phyloP scores from a whole-genome alignment of 2,329 filamentous ascomycete species.

The Phaeosphaeria sp. region DNA sequence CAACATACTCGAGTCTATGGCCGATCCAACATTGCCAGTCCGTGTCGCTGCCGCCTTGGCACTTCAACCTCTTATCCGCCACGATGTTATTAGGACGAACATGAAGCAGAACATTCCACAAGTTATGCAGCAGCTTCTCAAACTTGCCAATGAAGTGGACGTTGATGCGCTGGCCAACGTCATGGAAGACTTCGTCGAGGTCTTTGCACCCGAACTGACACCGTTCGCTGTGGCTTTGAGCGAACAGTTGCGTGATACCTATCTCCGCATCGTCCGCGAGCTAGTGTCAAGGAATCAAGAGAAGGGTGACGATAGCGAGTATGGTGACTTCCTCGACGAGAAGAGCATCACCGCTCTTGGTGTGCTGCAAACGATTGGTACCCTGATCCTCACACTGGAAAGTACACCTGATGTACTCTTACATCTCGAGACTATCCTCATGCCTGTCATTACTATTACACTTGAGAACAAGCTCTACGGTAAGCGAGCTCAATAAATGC shows the following conservation, averaged over 20 bases:
- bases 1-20: conserved; percentile 96
- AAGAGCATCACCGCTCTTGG: conserved; percentile 98
- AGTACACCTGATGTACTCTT: conserved; percentile 94
- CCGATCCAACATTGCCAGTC: conserved; percentile 89
- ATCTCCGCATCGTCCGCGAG: conserved; percentile 90
- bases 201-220: conserved; percentile 95
- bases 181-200: conserved; percentile 99
- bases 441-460: conserved; percentile 96
- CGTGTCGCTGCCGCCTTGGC: conserved; percentile 93
- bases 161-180: conserved; percentile 97
- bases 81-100: conserved; percentile 89
- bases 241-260: conserved; percentile 94
- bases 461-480: conserved; percentile 97
- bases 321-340: conserved; percentile 92
- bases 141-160: conserved; percentile 96
- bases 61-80: conserved; percentile 91
- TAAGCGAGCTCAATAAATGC: conserved; percentile 45
- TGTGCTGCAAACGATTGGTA: conserved; percentile 96
- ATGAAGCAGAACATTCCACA: conserved; percentile 99
- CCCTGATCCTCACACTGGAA: conserved; percentile 93
- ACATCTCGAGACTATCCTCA: conserved; percentile 92
- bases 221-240: conserved; percentile 96
- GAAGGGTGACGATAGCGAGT: conserved; percentile 77
- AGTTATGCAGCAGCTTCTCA: conserved; percentile 98
- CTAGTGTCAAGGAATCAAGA: conserved; percentile 83